These are phyloP conservation scores for Tetracentron sinense DNA, from an alignment of 164 flowering plant species.

Conservation along the genomic window DNA sequence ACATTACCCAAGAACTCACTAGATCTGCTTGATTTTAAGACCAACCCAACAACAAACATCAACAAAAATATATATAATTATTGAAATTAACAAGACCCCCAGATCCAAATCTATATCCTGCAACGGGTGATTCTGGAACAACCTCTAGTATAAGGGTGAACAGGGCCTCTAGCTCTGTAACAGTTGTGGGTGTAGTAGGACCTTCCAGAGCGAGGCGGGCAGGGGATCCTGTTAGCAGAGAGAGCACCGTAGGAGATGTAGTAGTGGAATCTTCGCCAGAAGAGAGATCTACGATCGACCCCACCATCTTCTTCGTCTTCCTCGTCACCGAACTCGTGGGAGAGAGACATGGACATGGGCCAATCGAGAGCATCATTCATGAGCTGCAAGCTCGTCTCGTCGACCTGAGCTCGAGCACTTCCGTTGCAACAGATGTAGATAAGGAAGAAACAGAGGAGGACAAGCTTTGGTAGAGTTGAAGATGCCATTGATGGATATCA, in stretches of 20 bases:
- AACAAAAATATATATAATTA: neutral
- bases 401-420: conserved; percentile 21
- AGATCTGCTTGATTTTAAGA: neutral
- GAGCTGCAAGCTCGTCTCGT: conserved; percentile 22
- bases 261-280: conserved; percentile 40
- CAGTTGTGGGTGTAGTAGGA: conserved; percentile 85
- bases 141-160: conserved; percentile 63
- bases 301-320: conserved; percentile 11
- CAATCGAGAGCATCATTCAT: conserved; percentile 30
- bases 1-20: too few relatives aligned
- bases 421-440: neutral
- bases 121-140: conserved; percentile 71
- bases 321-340: conserved; percentile 16
- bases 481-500: conserved; percentile 24
- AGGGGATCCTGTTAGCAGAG: conserved; percentile 68
- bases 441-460: conserved; percentile 11
- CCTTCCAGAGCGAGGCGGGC: conserved; percentile 81
- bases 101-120: conserved; percentile 23
- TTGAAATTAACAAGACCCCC: neutral
- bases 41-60: neutral
- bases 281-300: conserved; percentile 45
- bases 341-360: conserved; percentile 20
- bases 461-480: conserved; percentile 13
- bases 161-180: conserved; percentile 49
- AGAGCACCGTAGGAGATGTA: conserved; percentile 83